A percentile compares a stretch with the other conserved stretches of the same genome.
Conservation (phyloP, 495 filamentous ascomycete species). For the Podospora comata region DNA sequence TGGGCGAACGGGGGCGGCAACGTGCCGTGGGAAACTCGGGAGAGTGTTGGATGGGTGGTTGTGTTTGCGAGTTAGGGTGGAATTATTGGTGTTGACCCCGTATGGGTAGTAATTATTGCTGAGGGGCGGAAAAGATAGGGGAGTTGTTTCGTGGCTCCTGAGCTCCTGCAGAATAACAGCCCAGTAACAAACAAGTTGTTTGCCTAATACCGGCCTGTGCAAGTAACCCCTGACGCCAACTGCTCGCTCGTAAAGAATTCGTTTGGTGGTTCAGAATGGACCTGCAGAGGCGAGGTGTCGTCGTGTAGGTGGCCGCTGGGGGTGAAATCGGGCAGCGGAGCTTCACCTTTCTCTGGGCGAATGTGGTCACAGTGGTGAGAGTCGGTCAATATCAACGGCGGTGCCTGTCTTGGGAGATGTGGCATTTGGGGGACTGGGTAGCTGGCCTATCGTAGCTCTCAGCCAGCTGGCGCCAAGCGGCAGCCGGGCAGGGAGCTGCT, state of each 20-base stretch:
- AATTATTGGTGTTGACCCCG: neutral
- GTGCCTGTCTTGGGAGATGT: slow-evolving; percentile 34
- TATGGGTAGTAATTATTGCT: slow-evolving; percentile 15
- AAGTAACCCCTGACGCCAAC: neutral
- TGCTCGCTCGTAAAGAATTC: slow-evolving; percentile 5
- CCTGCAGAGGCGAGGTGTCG: slow-evolving; percentile 13
- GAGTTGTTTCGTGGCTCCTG: slow-evolving; percentile 9
- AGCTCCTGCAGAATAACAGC: slow-evolving; percentile 8
- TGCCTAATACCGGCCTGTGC: slow-evolving; percentile 5
- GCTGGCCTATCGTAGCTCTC: slow-evolving; percentile 18
- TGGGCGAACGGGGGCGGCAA: slow-evolving; percentile 41
- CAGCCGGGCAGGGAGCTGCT: slow-evolving; percentile 22
- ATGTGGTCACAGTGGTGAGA: slow-evolving; percentile 21
- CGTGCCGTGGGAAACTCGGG: slow-evolving; percentile 15
- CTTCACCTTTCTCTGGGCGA: slow-evolving; percentile 24
- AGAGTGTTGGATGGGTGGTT: neutral
- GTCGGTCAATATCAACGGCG: slow-evolving; percentile 30
- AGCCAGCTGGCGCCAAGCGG: slow-evolving; percentile 24
- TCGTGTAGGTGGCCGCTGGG: slow-evolving; percentile 20
- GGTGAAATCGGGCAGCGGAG: slow-evolving; percentile 23
- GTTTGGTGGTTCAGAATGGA: slow-evolving; percentile 14
- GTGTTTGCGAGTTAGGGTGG: neutral
- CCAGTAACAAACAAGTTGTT: neutral
- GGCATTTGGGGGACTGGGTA: slow-evolving; percentile 26
- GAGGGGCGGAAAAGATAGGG: slow-evolving; percentile 13